Evolutionary conservation across 192 early-diverging fungal genomes (phyloP).

Genomic region (Gigaspora rosea): DNA sequence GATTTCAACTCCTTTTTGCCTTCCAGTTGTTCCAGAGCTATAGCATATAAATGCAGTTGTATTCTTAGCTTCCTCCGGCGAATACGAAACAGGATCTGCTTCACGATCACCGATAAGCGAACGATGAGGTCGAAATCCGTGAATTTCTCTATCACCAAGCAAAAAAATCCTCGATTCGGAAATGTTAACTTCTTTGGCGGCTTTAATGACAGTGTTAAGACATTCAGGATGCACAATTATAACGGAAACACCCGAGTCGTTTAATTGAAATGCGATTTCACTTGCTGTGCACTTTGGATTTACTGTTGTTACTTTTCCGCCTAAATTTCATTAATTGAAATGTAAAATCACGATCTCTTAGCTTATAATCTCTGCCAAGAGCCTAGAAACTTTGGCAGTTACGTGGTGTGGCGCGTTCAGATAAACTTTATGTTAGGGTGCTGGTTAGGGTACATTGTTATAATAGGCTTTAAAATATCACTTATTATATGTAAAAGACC

Average conservation of each 20-base stretch:
- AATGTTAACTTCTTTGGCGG: slow-evolving; percentile 38
- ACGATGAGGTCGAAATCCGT: slow-evolving; percentile 38
- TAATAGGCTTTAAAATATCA: too few species aligned
- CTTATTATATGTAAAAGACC: too few species aligned
- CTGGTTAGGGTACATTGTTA: too few species aligned
- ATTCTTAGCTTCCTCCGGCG: slow-evolving; percentile 33
- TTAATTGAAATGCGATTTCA: slow-evolving; percentile 77
- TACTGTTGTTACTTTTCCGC: slow-evolving; percentile 70
- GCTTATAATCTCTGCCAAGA: too few species aligned
- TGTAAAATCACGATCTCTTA: neutral
- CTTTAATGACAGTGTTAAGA: slow-evolving; percentile 40
- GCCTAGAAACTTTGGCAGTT: too few species aligned
- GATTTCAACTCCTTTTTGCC: slow-evolving; percentile 84
- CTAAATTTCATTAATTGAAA: slow-evolving; percentile 39
- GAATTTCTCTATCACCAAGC: slow-evolving; percentile 44
- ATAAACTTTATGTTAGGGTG: too few species aligned
- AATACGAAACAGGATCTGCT: slow-evolving; percentile 28
- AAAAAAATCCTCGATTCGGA: slow-evolving; percentile 44
- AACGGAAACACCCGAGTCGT: slow-evolving; percentile 64
- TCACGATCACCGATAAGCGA: slow-evolving; percentile 35
- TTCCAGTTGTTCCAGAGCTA: slow-evolving; percentile 65
- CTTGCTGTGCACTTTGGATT: slow-evolving; percentile 81
- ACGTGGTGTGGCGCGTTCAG: too few species aligned
- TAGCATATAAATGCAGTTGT: slow-evolving; percentile 67
- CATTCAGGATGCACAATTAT: slow-evolving; percentile 56